A percentile compares a stretch with the other conserved stretches of the same genome.
Conservation (phyloP, 305 asterid genomes). For the Nicotiana rustica region DNA sequence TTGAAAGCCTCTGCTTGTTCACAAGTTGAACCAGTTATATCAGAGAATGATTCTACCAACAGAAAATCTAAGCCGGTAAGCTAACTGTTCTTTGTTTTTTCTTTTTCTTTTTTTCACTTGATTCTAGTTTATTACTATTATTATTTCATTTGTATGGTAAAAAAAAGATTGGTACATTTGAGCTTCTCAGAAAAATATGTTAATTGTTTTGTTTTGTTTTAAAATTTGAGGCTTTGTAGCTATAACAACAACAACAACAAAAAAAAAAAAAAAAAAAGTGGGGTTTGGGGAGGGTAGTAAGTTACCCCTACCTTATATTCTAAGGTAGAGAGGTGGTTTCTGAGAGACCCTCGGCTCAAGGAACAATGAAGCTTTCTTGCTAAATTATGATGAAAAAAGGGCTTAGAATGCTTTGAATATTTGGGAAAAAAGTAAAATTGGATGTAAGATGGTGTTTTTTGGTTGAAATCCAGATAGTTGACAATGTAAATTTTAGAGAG, state of each 20-base stretch:
- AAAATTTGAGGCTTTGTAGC: not conserved
- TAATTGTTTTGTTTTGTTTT: not conserved
- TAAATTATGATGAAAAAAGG: not conserved
- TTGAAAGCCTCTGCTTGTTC: slow-evolving; percentile 43
- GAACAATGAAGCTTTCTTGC: not conserved
- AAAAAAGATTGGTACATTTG: not conserved
- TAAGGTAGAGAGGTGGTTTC: not conserved
- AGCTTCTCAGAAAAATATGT: not conserved
- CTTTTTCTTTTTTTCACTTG: not conserved
- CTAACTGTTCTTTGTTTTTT: not conserved
- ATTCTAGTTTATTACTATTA: not conserved
- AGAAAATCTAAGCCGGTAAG: slow-evolving; percentile 46
- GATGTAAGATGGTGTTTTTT: slow-evolving; percentile 1
- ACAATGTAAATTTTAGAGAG: not conserved
- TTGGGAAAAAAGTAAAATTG: not conserved
- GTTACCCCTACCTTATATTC: not conserved
- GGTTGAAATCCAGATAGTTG: not conserved
- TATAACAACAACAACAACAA: not conserved
- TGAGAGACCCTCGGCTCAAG: too few relatives aligned
- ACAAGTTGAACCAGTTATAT: slow-evolving; percentile 41
- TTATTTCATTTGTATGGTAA: not conserved
- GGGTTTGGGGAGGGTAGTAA: not conserved
- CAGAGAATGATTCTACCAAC: slow-evolving; percentile 34
- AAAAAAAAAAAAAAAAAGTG: too few relatives aligned
- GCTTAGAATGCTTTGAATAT: not conserved